A percentile compares a stretch with the other conserved stretches of the same genome.
Evolutionary conservation across 1,284 basidiomycete species (phyloP).

Genomic region (Ustilago vetiveriae): DNA sequence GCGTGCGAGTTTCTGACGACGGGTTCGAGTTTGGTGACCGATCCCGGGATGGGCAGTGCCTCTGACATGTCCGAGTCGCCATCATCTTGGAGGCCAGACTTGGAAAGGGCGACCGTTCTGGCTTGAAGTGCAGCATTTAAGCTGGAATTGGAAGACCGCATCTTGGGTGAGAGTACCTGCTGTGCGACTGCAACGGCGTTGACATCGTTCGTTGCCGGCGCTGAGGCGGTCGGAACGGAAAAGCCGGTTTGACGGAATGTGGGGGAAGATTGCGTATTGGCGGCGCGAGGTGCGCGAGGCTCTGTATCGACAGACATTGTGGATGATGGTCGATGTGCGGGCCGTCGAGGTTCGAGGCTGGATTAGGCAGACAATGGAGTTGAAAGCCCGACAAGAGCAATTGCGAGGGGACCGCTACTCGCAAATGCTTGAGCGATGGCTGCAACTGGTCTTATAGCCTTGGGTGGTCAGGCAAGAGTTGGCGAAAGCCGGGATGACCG

Average conservation of each 20-base stretch:
- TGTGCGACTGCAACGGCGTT: constrained; percentile 28
- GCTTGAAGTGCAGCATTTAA: constrained; percentile 35
- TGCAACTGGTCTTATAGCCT: too few relatives aligned
- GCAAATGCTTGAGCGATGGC: too few relatives aligned
- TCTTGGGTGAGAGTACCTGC: constrained; percentile 30
- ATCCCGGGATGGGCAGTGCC: constrained; percentile 52
- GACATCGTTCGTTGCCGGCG: constrained; percentile 38
- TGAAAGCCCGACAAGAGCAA: too few relatives aligned
- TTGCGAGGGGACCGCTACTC: too few relatives aligned
- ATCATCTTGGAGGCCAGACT: constrained; percentile 22
- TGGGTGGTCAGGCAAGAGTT: too few relatives aligned
- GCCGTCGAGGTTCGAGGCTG: too few relatives aligned
- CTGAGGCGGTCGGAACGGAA: constrained; percentile 40
- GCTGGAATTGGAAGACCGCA: constrained; percentile 42
- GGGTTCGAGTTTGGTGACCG: constrained; percentile 24
- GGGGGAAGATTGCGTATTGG: constrained; percentile 45
- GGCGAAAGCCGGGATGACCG: too few relatives aligned
- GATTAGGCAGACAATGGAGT: too few relatives aligned
- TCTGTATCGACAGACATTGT: constrained; percentile 51
- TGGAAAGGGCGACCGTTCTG: constrained; percentile 3
- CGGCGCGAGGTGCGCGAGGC: constrained; percentile 28
- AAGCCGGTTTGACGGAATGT: constrained; percentile 54
- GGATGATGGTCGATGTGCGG: neutral
- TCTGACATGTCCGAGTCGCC: constrained; percentile 55
- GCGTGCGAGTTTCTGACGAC: constrained; percentile 22